Evolutionary conservation across 805 yeast genomes (phyloP).

Genomic region (Candida wancherniae): DNA sequence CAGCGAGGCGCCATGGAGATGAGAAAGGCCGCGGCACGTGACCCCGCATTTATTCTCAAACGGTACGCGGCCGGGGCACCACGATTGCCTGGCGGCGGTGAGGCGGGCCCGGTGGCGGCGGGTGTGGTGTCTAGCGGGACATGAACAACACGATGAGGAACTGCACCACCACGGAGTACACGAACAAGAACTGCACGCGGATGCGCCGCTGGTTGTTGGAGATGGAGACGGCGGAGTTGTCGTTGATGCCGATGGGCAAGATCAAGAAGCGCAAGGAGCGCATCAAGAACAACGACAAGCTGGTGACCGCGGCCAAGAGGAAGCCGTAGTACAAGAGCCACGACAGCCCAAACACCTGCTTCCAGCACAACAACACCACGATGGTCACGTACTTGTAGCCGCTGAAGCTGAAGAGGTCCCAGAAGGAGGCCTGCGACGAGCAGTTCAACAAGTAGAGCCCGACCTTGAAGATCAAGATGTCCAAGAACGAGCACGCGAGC

Average conservation of each 20-base stretch:
- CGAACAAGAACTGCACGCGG: slow-evolving; percentile 80
- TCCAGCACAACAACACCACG: slow-evolving; percentile 50
- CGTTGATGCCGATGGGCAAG: slow-evolving; percentile 44
- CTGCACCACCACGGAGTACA: slow-evolving; percentile 81
- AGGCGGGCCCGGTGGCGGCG: too few species aligned
- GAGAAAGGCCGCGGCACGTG: too few species aligned
- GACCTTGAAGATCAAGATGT: slow-evolving; percentile 67
- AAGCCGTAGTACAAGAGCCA: slow-evolving; percentile 33
- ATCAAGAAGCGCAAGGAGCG: slow-evolving; percentile 66
- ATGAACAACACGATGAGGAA: slow-evolving; percentile 70
- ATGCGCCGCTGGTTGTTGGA: slow-evolving; percentile 67
- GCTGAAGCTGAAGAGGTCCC: slow-evolving; percentile 84
- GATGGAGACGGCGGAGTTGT: slow-evolving; percentile 50
- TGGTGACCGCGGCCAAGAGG: slow-evolving; percentile 33
- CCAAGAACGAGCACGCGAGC: slow-evolving; percentile 73
- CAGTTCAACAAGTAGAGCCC: slow-evolving; percentile 79
- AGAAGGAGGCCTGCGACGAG: slow-evolving; percentile 52
- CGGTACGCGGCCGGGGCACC: too few species aligned
- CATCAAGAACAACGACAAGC: slow-evolving; percentile 57
- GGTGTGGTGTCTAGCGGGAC: slow-evolving; percentile 23
- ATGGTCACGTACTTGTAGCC: slow-evolving; percentile 93
- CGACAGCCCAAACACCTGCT: slow-evolving; percentile 37
- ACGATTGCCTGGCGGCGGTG: too few species aligned
- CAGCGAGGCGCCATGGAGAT: too few species aligned
- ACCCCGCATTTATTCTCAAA: too few species aligned